Percentiles rank a stretch among this genome's conserved stretches.
Evolutionary conservation across 345 rosid genomes (phyloP).

Genomic region (Brassica rapa): DNA sequence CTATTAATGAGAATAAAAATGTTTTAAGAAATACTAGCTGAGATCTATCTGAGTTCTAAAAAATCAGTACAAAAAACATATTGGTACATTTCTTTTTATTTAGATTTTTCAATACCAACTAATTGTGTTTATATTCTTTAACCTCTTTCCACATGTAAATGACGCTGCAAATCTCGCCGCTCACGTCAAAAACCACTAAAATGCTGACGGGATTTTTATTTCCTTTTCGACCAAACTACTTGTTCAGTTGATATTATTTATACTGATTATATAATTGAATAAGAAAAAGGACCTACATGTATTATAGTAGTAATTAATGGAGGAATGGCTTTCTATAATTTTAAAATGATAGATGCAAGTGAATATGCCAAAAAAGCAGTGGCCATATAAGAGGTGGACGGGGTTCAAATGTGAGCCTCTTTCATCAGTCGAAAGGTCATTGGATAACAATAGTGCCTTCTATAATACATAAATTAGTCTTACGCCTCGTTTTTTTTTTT

Average conservation of each 20-base stretch:
- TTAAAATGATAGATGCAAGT: constrained; percentile 31
- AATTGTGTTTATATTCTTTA: not conserved
- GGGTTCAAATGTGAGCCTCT: constrained; percentile 31
- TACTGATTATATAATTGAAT: constrained; percentile 3
- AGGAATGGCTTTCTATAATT: constrained; percentile 28
- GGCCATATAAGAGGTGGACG: constrained; percentile 33
- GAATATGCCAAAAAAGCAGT: constrained; percentile 31
- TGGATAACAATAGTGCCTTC: constrained; percentile 10
- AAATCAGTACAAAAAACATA: not conserved
- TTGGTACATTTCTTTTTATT: not conserved
- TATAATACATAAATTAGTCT: not conserved
- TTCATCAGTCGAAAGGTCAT: constrained; percentile 38
- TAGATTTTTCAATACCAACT: not conserved
- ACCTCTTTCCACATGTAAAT: not conserved
- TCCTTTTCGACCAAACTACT: not conserved
- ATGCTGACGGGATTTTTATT: not conserved
- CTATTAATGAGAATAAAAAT: not conserved
- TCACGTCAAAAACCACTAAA: not conserved
- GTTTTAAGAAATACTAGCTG: not conserved
- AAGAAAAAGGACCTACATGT: constrained; percentile 34
- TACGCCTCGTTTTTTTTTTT: constrained; percentile 1
- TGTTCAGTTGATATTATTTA: not conserved
- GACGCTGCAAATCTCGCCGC: not conserved
- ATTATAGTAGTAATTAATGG: constrained; percentile 16
- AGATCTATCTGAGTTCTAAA: not conserved